Percentiles rank a stretch among this genome's conserved stretches.
Evolutionary conservation across 2,329 filamentous ascomycete species (phyloP).

Genomic region (Xylaria polymorpha): DNA sequence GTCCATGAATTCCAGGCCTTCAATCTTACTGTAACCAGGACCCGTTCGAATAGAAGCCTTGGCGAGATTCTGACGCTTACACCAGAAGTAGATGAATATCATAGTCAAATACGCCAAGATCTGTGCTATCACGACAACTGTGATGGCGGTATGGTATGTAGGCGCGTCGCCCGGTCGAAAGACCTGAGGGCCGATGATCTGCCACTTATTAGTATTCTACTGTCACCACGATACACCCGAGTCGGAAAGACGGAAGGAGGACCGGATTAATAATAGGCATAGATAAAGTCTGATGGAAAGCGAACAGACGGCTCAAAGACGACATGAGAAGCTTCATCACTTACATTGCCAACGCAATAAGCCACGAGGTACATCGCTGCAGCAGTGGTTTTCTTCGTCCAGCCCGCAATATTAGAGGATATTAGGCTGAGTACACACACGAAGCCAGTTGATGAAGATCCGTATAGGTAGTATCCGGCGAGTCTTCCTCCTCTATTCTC

Average conservation of each 20-base stretch:
- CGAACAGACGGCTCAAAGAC: not conserved
- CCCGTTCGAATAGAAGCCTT: slow-evolving; percentile 65
- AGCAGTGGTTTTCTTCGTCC: slow-evolving; percentile 71
- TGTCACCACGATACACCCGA: not conserved
- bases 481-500: slow-evolving; percentile 68
- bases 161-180: slow-evolving; percentile 68
- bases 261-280: not conserved
- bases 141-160: slow-evolving; percentile 71
- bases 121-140: slow-evolving; percentile 71
- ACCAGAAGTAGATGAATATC: slow-evolving; percentile 72
- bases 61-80: slow-evolving; percentile 66
- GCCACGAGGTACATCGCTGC: slow-evolving; percentile 65
- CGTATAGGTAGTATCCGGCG: slow-evolving; percentile 74
- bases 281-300: not conserved
- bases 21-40: slow-evolving; percentile 69
- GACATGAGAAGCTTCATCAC: not conserved
- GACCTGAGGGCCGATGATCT: slow-evolving; percentile 61
- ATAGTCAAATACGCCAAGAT: slow-evolving; percentile 64
- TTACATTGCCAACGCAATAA: slow-evolving; percentile 63
- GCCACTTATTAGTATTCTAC: slow-evolving; percentile 5
- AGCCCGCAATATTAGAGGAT: slow-evolving; percentile 67
- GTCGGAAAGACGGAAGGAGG: not conserved
- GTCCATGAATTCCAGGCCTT: slow-evolving; percentile 76
- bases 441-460: slow-evolving; percentile 69
- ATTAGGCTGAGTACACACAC: slow-evolving; percentile 73